A percentile compares a stretch with the other conserved stretches of the same genome.
These are phyloP conservation scores for Asterophora lycoperdoides DNA, from an alignment of 768 basidiomycete species.

Conservation along the genomic window DNA sequence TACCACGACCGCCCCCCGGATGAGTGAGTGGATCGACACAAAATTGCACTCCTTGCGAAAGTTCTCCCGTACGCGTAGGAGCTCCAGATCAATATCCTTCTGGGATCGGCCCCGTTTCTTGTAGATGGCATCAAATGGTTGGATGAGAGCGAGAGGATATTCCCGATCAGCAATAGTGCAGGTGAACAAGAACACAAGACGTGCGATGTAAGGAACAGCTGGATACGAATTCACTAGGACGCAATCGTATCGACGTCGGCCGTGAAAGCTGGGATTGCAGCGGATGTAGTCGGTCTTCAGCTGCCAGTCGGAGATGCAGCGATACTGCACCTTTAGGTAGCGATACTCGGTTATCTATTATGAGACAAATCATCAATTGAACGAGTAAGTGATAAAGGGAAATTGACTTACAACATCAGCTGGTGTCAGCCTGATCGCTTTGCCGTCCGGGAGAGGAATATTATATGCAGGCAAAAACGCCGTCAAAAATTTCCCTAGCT, in stretches of 20 bases:
- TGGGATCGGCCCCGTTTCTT: background rate
- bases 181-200: constrained; percentile 1
- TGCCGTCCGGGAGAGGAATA: background rate
- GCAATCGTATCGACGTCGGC: constrained; percentile 21
- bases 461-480: background rate
- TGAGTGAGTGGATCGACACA: constrained; percentile 1
- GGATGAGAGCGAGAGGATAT: too few species aligned
- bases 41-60: background rate
- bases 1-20: constrained; percentile 8
- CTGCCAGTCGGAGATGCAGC: too few species aligned
- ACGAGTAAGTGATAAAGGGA: background rate
- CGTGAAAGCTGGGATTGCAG: too few species aligned
- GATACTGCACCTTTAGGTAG: too few species aligned
- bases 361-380: too few species aligned
- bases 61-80: constrained; percentile 4
- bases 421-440: background rate
- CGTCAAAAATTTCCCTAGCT: constrained; percentile 1
- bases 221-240: constrained; percentile 9
- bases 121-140: too few species aligned
- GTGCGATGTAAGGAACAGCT: constrained; percentile 1
- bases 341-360: constrained; percentile 20
- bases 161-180: too few species aligned
- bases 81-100: constrained; percentile 10
- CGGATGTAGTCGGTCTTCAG: too few species aligned
- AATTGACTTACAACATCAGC: background rate